Evolutionary conservation across 768 basidiomycete genomes (phyloP), one percentile per base, ranked within the genome.

Genomic region (Coprinopsis cinerea): DNA sequence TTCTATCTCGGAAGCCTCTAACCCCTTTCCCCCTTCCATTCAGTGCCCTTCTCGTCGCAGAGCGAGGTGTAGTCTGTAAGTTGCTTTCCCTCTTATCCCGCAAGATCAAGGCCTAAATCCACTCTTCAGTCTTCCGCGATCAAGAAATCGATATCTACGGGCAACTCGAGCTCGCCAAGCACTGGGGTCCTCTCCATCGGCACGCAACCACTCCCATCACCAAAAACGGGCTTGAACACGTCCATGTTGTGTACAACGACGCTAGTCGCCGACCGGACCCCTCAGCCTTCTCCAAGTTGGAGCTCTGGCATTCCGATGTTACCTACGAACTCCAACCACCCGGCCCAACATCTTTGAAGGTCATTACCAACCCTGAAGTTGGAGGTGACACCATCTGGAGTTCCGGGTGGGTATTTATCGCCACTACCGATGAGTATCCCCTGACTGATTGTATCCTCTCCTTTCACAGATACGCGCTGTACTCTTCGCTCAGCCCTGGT

Each of bases 281-380:
- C 3, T 65, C 75, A 26, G 76, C 84, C 4, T 91, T 85, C 60
- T 77, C 85, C 11, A 83, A 85, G 61, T 55, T 82, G 13, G 89
- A 90, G 55, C 74, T 92, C 17, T 90, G 85, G 82, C 88, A 91
- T 66, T 80, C 83, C 2, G 91, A 92, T 63, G 87, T 83, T 4
- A 78, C 85, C 3, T 92, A 90, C 66, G 89, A 93, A 64, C 59
- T 85, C 13, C 87, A 88, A 58, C 87, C 86, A n/a, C 89, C 89
- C 1, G 76, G 84, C 57, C 73, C 80, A 26, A 91, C 89, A 11
- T 88, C 87, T 7, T 72, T 93, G 28, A 84, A 87, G 59, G 63
- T 91, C 41, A 72, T 88, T 61, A 80, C 83, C 15, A 74, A 76
- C 2, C 88, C 86, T 0, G 81, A 82, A 52, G 69, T 74, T 30